Percentiles rank a stretch among this genome's conserved stretches.
These are phyloP conservation scores for Leucoagaricus sp. DNA, from an alignment of 1,284 basidiomycete genomes.

Conservation along the genomic window DNA sequence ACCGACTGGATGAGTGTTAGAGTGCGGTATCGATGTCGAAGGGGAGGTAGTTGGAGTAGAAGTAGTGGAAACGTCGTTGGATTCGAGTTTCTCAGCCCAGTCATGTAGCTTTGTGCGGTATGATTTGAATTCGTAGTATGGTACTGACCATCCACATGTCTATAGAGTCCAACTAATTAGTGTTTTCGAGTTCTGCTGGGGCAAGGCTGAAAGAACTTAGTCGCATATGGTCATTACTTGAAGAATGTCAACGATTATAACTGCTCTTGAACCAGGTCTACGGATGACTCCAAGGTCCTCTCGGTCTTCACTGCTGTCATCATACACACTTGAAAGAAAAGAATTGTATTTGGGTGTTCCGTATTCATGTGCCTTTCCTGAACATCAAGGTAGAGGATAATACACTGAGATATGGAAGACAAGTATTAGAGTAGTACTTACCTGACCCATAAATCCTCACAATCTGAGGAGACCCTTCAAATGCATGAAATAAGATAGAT, in stretches of 20 bases:
- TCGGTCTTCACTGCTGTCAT: not conserved
- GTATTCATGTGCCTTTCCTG: slow-evolving; percentile 51
- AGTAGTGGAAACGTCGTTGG: slow-evolving; percentile 21
- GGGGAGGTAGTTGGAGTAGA: not conserved
- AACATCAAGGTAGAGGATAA: not conserved
- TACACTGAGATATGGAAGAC: not conserved
- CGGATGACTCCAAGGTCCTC: slow-evolving; percentile 26
- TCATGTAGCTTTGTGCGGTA: slow-evolving; percentile 45
- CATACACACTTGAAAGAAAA: slow-evolving; percentile 34
- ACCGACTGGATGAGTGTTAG: too few relatives aligned
- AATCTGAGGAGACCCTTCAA: slow-evolving; percentile 54
- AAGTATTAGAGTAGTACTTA: slow-evolving; percentile 18
- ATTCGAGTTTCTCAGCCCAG: slow-evolving; percentile 33
- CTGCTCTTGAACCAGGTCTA: slow-evolving; percentile 50
- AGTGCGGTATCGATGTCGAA: not conserved
- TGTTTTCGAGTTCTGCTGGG: not conserved
- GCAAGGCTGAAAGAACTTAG: not conserved
- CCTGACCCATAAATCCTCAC: slow-evolving; percentile 56
- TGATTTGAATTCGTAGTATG: slow-evolving; percentile 46
- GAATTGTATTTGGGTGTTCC: slow-evolving; percentile 51
- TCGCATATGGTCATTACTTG: slow-evolving; percentile 51
- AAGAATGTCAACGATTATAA: slow-evolving; percentile 50
- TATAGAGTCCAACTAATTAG: slow-evolving; percentile 20
- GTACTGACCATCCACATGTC: slow-evolving; percentile 55
- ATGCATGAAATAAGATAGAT: slow-evolving; percentile 58